Percentiles rank a stretch among this genome's conserved stretches.
phyloP scores from a whole-genome alignment of 148 eudicot genomes.

The Drosera capensis region DNA sequence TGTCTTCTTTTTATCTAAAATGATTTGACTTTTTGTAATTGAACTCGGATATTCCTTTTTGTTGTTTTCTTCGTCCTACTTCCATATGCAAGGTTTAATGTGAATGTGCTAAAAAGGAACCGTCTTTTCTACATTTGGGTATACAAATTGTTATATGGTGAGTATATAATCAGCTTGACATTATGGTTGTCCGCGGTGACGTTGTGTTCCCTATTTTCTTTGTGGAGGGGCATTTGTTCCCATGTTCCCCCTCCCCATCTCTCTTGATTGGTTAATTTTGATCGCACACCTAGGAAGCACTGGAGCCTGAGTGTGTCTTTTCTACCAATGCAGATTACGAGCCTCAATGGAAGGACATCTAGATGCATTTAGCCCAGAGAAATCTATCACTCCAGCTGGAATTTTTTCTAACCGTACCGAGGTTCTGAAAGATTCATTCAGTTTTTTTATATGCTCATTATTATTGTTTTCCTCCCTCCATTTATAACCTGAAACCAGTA shows the following conservation, averaged over 20 bases:
- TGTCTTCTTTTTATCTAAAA: too few species aligned
- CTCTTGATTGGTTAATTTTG: neutral
- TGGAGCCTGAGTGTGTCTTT: conserved; percentile 4
- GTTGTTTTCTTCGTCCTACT: too few species aligned
- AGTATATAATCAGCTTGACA: too few species aligned
- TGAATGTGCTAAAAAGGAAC: neutral
- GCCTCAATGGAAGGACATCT: conserved; percentile 81
- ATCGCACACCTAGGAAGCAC: conserved; percentile 2
- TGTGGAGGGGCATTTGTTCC: neutral
- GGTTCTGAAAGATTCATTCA: conserved; percentile 47
- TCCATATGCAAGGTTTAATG: neutral
- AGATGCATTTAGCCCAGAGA: conserved; percentile 63
- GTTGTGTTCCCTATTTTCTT: neutral
- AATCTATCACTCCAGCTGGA: conserved; percentile 68
- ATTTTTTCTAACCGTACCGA: conserved; percentile 70
- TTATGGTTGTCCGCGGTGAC: neutral
- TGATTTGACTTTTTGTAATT: too few species aligned
- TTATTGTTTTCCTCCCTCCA: too few species aligned
- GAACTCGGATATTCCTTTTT: too few species aligned
- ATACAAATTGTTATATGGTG: neutral
- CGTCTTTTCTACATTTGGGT: neutral
- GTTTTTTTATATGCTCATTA: too few species aligned
- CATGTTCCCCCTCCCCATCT: neutral
- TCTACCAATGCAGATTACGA: conserved; percentile 44
- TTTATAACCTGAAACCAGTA: too few species aligned